A percentile compares a stretch with the other conserved stretches of the same genome.
Conservation (phyloP, 1,139 yeast genomes). For the Yamadazyma triangularis region DNA sequence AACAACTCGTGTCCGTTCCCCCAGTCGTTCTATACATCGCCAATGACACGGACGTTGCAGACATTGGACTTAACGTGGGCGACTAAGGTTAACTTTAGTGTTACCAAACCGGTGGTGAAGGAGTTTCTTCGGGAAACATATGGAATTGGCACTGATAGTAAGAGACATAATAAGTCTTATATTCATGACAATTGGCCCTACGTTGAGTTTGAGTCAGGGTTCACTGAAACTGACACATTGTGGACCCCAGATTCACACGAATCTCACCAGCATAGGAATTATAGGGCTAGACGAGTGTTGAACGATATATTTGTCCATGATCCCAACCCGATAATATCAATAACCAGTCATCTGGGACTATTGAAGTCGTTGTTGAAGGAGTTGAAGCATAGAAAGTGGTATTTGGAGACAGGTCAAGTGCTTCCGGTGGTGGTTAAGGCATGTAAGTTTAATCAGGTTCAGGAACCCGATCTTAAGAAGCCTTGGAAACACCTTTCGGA, state of each 20-base stretch:
- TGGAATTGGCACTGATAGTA: conserved; percentile 34
- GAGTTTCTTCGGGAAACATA: conserved; percentile 35
- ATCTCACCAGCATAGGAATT: conserved; percentile 20
- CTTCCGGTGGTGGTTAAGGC: conserved; percentile 18
- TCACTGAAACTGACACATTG: conserved; percentile 23
- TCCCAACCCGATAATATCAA: conserved; percentile 22
- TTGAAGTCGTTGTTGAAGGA: conserved; percentile 26
- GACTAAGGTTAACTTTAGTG: conserved; percentile 8
- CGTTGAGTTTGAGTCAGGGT: conserved; percentile 26
- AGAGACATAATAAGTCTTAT: conserved; percentile 25
- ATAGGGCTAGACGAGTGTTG: conserved; percentile 25
- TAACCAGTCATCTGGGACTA: conserved; percentile 33
- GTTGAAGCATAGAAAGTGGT: conserved; percentile 21
- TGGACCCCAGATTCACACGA: conserved; percentile 26
- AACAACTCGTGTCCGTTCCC: conserved; percentile 22
- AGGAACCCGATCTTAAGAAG: conserved; percentile 10
- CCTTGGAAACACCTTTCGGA: conserved; percentile 13
- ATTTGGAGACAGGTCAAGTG: conserved; percentile 18
- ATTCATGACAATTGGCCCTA: conserved; percentile 19
- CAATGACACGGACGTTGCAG: conserved; percentile 30
- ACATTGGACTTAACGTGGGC: conserved; percentile 30
- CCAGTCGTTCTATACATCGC: conserved; percentile 28
- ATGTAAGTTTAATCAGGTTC: conserved; percentile 6
- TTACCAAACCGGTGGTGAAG: conserved; percentile 22
- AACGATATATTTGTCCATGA: conserved; percentile 28